These are phyloP conservation scores for Xylaria palmicola DNA, from an alignment of 495 filamentous ascomycete species.

Conservation along the genomic window DNA sequence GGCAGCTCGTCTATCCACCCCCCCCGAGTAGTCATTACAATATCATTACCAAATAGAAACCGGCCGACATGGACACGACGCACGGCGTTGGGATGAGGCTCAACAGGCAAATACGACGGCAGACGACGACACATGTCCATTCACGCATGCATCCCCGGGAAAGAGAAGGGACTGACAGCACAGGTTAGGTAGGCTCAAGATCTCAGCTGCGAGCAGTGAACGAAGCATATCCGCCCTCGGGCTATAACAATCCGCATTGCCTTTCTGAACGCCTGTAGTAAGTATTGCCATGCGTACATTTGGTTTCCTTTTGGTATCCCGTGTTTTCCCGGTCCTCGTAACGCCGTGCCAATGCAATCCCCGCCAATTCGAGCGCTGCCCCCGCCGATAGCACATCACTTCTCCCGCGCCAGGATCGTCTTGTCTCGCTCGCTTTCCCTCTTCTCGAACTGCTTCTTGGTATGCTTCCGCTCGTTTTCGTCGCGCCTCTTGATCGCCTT, in stretches of 20 bases:
- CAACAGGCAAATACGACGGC: conserved; percentile 1
- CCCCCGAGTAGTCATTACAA: background rate
- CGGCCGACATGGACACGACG: background rate
- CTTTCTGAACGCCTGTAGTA: background rate
- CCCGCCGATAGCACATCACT: conserved; percentile 44
- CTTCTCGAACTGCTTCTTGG: conserved; percentile 69
- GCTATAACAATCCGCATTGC: background rate
- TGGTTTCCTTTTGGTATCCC: conserved; percentile 24
- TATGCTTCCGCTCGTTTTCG: conserved; percentile 93
- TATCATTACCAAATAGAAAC: conserved; percentile 13
- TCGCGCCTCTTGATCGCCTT: conserved; percentile 80
- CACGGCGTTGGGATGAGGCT: conserved; percentile 9
- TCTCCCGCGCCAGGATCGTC: conserved; percentile 77
- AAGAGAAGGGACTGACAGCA: background rate
- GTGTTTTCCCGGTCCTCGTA: conserved; percentile 19
- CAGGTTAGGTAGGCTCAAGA: no score
- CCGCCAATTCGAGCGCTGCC: conserved; percentile 5
- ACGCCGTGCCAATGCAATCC: conserved; percentile 30
- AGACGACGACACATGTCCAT: conserved; percentile 3
- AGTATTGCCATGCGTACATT: conserved; percentile 4
- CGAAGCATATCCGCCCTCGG: background rate
- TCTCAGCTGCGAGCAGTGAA: background rate
- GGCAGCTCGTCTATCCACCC: conserved; percentile 6
- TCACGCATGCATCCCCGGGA: background rate
- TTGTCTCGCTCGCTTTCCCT: conserved; percentile 87